A percentile compares a stretch with the other conserved stretches of the same genome.
Conservation (phyloP, 495 filamentous ascomycete species). For the Jackrogersella multiformis region DNA sequence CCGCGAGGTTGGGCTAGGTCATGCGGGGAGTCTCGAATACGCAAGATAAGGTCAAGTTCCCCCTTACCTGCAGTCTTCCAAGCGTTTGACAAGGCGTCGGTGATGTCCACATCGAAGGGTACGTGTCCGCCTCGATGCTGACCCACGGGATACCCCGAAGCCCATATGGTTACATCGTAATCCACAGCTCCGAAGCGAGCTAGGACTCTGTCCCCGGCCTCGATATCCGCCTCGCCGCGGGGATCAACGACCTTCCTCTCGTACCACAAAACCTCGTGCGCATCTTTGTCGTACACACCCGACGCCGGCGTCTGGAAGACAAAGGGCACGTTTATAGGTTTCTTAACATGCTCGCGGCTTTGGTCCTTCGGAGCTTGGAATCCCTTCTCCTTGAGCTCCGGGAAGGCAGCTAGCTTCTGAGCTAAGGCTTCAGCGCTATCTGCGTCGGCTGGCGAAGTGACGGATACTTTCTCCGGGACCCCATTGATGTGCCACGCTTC, state of each 20-base stretch:
- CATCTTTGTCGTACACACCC: constrained; percentile 61
- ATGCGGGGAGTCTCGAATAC: constrained; percentile 58
- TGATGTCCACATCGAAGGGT: constrained; percentile 65
- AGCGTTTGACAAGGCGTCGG: constrained; percentile 55
- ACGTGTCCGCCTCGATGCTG: constrained; percentile 67
- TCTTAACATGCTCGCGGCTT: constrained; percentile 45
- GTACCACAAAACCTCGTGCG: constrained; percentile 70
- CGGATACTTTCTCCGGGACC: constrained; percentile 41
- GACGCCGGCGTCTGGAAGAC: constrained; percentile 67
- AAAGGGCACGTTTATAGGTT: constrained; percentile 64
- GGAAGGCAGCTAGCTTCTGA: constrained; percentile 45
- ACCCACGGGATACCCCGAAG: constrained; percentile 61
- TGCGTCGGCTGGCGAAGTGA: constrained; percentile 3
- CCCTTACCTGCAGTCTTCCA: constrained; percentile 39
- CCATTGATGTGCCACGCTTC: constrained; percentile 51
- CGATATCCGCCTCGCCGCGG: constrained; percentile 47
- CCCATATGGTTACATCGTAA: constrained; percentile 67
- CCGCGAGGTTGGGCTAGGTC: constrained; percentile 60
- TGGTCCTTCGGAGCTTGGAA: constrained; percentile 40
- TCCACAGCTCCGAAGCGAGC: constrained; percentile 70
- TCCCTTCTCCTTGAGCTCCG: constrained; percentile 45
- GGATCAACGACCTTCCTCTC: constrained; percentile 60
- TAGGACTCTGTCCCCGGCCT: constrained; percentile 54
- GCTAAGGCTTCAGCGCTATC: constrained; percentile 31
- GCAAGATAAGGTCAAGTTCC: constrained; percentile 34